Conservation (phyloP, 2,329 filamentous ascomycete species). For the Arthrobotrys conoides region DNA sequence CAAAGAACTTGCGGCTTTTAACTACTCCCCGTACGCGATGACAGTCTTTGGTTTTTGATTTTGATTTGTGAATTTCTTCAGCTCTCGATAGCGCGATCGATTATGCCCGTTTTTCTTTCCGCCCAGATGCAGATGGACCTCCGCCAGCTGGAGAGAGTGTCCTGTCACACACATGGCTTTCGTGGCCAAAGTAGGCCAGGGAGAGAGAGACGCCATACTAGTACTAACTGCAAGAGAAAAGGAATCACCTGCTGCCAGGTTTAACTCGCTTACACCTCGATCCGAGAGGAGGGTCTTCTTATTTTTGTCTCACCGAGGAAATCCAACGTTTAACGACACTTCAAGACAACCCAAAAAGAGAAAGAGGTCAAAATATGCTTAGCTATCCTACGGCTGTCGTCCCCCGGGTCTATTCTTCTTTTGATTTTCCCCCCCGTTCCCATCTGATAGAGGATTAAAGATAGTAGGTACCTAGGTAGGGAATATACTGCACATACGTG, state of each 20-base stretch:
- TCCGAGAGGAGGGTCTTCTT: not conserved
- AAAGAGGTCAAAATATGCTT: not conserved
- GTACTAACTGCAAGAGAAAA: not conserved
- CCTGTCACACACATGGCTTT: not conserved
- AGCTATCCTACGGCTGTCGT: not conserved
- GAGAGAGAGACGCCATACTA: not conserved
- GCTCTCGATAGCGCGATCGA: not conserved
- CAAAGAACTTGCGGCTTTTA: not conserved
- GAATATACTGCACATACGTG: not conserved
- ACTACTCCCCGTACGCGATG: too few species aligned
- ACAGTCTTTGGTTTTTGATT: not conserved
- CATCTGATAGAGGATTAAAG: not conserved
- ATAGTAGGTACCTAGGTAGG: not conserved
- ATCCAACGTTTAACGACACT: slow-evolving; percentile 1
- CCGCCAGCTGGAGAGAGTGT: too few species aligned
- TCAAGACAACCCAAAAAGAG: slow-evolving; percentile 1
- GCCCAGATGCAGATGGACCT: not conserved
- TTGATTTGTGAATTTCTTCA: not conserved
- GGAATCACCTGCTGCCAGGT: not conserved
- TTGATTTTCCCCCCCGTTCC: too few species aligned
- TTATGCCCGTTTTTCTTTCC: not conserved
- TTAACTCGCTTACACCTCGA: slow-evolving; percentile 10
- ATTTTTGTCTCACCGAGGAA: not conserved
- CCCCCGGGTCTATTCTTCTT: not conserved
- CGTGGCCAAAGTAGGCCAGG: not conserved